Evolutionary conservation across 352 stramenopile genomes (phyloP).

Genomic region (Pythium insidiosum): DNA sequence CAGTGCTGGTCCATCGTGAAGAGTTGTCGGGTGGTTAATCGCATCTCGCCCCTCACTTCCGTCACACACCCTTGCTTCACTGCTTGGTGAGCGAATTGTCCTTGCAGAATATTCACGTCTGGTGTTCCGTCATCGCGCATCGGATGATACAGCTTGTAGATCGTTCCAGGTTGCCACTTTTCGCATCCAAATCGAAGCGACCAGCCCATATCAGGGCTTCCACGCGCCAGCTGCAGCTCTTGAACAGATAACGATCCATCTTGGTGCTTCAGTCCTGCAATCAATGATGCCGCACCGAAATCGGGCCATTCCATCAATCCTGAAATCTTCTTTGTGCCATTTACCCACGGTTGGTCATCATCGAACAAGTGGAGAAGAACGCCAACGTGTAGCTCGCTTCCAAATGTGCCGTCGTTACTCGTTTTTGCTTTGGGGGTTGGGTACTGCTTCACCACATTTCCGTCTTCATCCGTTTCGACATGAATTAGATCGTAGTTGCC

Average conservation of each 20-base stretch:
- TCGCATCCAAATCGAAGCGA: constrained; percentile 77
- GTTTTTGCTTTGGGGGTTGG: constrained; percentile 61
- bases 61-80: constrained; percentile 51
- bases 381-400: constrained; percentile 69
- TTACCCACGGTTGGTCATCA: not conserved
- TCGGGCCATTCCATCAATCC: constrained; percentile 81
- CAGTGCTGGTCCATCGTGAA: constrained; percentile 81
- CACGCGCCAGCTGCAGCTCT: constrained; percentile 74
- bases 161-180: constrained; percentile 83
- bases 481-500: constrained; percentile 84
- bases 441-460: constrained; percentile 59
- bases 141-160: constrained; percentile 50
- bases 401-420: constrained; percentile 70
- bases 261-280: constrained; percentile 47
- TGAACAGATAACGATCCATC: constrained; percentile 63
- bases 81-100: constrained; percentile 49
- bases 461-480: constrained; percentile 75
- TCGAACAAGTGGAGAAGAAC: constrained; percentile 67
- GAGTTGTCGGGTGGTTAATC: constrained; percentile 60
- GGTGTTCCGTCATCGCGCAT: not conserved
- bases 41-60: constrained; percentile 53
- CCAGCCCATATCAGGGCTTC: constrained; percentile 85
- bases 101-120: constrained; percentile 27
- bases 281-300: constrained; percentile 61
- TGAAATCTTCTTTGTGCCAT: constrained; percentile 22